Base-by-base conservation (phyloP, 306 rosid species). In the Sphenostylis stenocarpa region DNA sequence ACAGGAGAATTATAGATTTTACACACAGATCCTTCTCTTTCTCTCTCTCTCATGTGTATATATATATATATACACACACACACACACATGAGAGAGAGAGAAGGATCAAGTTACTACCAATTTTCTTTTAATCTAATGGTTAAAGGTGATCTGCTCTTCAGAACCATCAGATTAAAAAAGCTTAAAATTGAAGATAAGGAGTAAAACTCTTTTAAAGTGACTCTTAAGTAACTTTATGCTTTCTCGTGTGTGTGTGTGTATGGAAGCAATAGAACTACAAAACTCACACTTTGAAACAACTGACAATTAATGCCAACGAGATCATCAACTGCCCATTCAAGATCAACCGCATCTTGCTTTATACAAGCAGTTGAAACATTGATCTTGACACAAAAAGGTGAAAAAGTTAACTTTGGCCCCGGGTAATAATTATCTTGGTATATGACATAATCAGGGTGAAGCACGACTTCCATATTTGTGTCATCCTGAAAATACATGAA, bases 371-470 rank as follows among this genome's bases (percentile, higher is more conserved):
- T 47, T 78, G 81, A 86, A 81, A 84, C 79, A 85, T 84, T 82
- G 70, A 94, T 78, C 90, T 90, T 87, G 84, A 94, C 79, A 79
- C 79, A 78, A 79, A 53, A 61, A 77, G 52, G 81, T 67, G 95
- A 91, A 85, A 94, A 94, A 8, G 86, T 88, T 58, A 94, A 70
- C 83, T 20, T 73, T 43, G 93, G 80, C 38, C 84, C 89, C 39
- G 77, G 72, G 77, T 84, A 90, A 85, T 90, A 86, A 76, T 79
- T 85, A 84, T 89, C 95, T 80, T 84, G 87, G 82, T 86, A 94
- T 74, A 81, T 55, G 82, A 91, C 72, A 84, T 87, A 94, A 83
- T 94, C 98, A 6, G 98, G 97, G 86, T 67, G 80, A 56, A 94
- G 96, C 72, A 94, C 87, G 73, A 94, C 90, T 63, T 85, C 90